Percentiles rank a stretch among this genome's conserved stretches.
These are phyloP conservation scores for Sarcodon sp. DNA, from an alignment of 768 basidiomycete genomes.

Conservation along the genomic window DNA sequence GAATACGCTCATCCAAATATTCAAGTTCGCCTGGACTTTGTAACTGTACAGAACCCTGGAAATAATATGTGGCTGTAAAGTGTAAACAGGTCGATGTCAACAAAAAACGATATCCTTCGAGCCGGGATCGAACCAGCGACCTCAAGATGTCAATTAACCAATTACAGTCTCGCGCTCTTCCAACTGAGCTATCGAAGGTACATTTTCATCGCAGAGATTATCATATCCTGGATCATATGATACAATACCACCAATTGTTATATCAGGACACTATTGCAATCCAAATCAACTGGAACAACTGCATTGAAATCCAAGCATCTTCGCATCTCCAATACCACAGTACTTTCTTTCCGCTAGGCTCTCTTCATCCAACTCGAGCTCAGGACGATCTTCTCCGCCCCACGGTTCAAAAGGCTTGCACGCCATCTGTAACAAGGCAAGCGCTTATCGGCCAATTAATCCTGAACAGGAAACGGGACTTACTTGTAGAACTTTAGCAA, in stretches of 20 bases:
- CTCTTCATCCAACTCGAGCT: conserved; percentile 40
- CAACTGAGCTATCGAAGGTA: neutral
- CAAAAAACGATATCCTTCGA: neutral
- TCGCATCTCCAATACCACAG: conserved; percentile 67
- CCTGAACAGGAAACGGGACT: conserved; percentile 14
- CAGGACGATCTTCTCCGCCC: conserved; percentile 50
- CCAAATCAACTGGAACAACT: conserved; percentile 72
- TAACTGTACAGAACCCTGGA: too few species aligned
- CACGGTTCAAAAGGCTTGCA: conserved; percentile 75
- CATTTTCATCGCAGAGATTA: neutral
- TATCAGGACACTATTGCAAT: neutral
- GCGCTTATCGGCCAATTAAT: neutral
- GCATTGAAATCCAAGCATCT: conserved; percentile 83
- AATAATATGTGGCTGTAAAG: neutral
- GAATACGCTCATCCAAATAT: too few species aligned
- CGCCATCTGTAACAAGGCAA: conserved; percentile 53
- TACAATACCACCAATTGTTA: too few species aligned
- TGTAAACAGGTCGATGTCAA: neutral
- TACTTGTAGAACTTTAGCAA: conserved; percentile 78
- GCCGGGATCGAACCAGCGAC: neutral
- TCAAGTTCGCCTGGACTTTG: too few species aligned
- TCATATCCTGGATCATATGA: too few species aligned
- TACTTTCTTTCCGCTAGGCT: conserved; percentile 58
- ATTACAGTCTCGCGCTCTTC: conserved; percentile 1
- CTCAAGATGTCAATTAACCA: neutral